Evolutionary conservation across 495 filamentous ascomycete genomes (phyloP).

Genomic region (Annulohypoxylon stygium): DNA sequence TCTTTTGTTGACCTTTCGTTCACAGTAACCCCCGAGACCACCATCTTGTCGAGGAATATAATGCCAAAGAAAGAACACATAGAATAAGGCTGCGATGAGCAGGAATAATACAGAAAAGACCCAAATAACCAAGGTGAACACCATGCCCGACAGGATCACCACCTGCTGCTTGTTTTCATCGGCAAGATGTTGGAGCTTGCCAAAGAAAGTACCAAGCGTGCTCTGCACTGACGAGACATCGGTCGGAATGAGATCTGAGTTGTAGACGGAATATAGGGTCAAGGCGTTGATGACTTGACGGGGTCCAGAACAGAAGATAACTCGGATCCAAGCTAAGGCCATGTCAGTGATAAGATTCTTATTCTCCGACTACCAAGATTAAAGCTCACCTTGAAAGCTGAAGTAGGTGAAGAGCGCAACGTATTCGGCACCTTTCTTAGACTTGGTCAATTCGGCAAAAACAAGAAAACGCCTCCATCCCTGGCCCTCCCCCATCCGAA

Average conservation of each 20-base stretch:
- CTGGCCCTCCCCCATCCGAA: constrained; percentile 73
- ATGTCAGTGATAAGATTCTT: constrained; percentile 22
- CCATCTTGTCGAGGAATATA: constrained; percentile 84
- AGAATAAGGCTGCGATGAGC: constrained; percentile 77
- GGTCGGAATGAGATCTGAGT: constrained; percentile 66
- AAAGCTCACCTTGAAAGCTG: constrained; percentile 82
- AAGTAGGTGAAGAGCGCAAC: constrained; percentile 95
- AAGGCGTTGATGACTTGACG: constrained; percentile 90
- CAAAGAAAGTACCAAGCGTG: constrained; percentile 73
- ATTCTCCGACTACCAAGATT: not conserved
- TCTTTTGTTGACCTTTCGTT: constrained; percentile 86
- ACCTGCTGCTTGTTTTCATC: constrained; percentile 79
- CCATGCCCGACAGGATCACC: constrained; percentile 86
- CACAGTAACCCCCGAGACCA: constrained; percentile 85
- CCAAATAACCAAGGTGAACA: constrained; percentile 93
- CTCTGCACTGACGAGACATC: constrained; percentile 69
- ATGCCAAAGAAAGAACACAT: constrained; percentile 89
- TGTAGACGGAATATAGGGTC: constrained; percentile 82
- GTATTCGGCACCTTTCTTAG: constrained; percentile 90
- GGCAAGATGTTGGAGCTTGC: constrained; percentile 79
- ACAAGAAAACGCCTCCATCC: constrained; percentile 91
- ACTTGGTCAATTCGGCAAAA: constrained; percentile 91
- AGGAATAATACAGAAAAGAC: constrained; percentile 82
- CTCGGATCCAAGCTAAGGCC: constrained; percentile 81
- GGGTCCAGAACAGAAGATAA: constrained; percentile 89